Evolutionary conservation across 805 yeast species (phyloP), one percentile per base, ranked within the genome.

Genomic region (Myxozyma neotropica): DNA sequence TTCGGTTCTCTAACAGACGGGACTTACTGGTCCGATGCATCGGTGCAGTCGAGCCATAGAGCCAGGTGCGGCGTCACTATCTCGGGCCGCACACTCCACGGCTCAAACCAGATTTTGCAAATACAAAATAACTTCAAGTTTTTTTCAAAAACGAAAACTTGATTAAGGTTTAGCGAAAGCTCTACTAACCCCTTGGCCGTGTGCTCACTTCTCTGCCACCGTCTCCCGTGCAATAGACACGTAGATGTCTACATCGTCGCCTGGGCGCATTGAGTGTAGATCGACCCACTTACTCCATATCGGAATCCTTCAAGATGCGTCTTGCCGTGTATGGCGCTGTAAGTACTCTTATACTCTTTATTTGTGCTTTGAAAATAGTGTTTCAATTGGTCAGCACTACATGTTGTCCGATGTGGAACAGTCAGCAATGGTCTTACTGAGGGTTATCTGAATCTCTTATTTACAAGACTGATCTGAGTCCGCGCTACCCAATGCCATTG

Each of bases 291-390:
- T 38, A 13, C 21, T 38, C 42, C 21, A 4, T 38, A 38, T 19
- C 24, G 27, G n/a, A 23, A 42, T 42, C 19, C n/a, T 15, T 13
- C 42, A 38, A 42, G 33, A 68, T 69, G 71, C 70, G 67, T 50
- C 49, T 69, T 24, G 64, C 62, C 23, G 68, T 64, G 29, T 69
- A 69, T 55, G 66, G 70, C 40, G 63, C 59, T 29, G 70, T 65
- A 65, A 52, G 68, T 65, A 39, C 36, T 29, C 21, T n/a, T n/a
- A n/a, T n/a, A n/a, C 17, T 5, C 12, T 15, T 17, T 29, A 13
- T 42, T 15, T 31, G 42, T 31, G 40, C n/a, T n/a, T 21, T 39
- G n/a, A 23, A 45, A 7, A 23, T 24, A 2, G 46, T 26, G 19
- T 17, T 24, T 10, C 17, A n/a, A 4, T 12, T 38, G 46, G 13